A percentile compares a stretch with the other conserved stretches of the same genome.
phyloP scores from a whole-genome alignment of 2,329 filamentous ascomycete genomes.

The Aaosphaeria pasadenensis region DNA sequence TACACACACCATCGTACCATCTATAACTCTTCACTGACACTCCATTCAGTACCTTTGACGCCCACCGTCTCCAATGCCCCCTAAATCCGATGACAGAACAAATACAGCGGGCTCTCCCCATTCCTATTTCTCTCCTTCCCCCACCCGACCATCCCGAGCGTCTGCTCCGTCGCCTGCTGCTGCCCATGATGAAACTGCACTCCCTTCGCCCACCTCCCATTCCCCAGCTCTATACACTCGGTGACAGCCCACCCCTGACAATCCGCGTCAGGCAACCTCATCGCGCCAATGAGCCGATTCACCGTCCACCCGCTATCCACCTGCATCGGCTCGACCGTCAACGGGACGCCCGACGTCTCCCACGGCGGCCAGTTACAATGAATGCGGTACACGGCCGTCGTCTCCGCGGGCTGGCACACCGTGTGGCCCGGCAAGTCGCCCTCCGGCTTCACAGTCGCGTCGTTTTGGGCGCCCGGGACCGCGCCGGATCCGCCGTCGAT shows the following conservation, averaged over 20 bases:
- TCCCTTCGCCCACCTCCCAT: slow-evolving; percentile 33
- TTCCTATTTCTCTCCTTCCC: slow-evolving; percentile 28
- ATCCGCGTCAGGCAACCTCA: slow-evolving; percentile 23
- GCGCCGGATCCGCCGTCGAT: slow-evolving; percentile 1
- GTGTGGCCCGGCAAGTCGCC: slow-evolving; percentile 20
- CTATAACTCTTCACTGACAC: no score
- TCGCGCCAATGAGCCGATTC: slow-evolving; percentile 25
- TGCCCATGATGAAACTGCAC: slow-evolving; percentile 31
- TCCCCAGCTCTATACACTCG: slow-evolving; percentile 33
- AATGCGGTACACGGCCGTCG: slow-evolving; percentile 25
- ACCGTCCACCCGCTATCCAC: slow-evolving; percentile 18
- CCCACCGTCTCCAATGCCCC: no score
- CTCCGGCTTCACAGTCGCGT: slow-evolving; percentile 5
- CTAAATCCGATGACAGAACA: slow-evolving; percentile 26
- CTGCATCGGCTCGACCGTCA: slow-evolving; percentile 24
- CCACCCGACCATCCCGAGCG: slow-evolving; percentile 29
- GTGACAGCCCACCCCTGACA: slow-evolving; percentile 27
- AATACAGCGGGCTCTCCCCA: slow-evolving; percentile 23
- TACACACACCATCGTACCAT: no score
- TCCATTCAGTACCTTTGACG: no score
- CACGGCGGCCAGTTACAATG: slow-evolving; percentile 27
- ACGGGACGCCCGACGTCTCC: slow-evolving; percentile 20
- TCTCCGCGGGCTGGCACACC: slow-evolving; percentile 20
- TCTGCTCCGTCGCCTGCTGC: slow-evolving; percentile 27
- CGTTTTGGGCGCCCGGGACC: neutral